Base-by-base conservation (phyloP, 2,329 filamentous ascomycete genomes). In the Nemania serpens region DNA sequence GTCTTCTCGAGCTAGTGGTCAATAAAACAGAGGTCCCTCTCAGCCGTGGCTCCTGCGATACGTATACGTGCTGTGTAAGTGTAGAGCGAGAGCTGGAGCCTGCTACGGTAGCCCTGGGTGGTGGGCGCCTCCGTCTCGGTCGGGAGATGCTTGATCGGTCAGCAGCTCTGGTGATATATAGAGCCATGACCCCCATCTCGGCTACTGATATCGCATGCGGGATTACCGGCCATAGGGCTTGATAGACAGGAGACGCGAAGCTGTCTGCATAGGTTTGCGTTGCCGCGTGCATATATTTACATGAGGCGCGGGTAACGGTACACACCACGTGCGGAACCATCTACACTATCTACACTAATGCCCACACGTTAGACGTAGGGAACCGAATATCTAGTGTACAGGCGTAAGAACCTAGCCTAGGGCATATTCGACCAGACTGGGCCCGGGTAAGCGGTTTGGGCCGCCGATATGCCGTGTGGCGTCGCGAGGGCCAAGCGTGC, bases 221-320 rank as follows among this genome's bases (percentile, higher is more conserved):
- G 37, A 45, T 58, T 20, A 29, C 13, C 10, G 17, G 49, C 41
- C 17, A 17, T 49, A 17, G 39, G 11, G 25, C 22, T 47, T 39
- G 29, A 57, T 53, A 61, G 59, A 58, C 53, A 57, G 54, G 54
- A 29, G 37, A 48, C 50, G 5, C 49, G 48, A 42, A 55, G 46
- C 49, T 2, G 42, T 4, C 47, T 47, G 39, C 20, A 29, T 29
- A 7, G 25, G 25, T 29, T 29, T 29, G 25, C 7, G 25, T 29
- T 29, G 25, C 25, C 25, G 25, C 12, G 17, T 20, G 18, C 42
- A 25, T 20, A 5, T 4, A 18, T 5, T 13, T 10, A 17, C 17
- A 29, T 47, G 37, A 13, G 29, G 15, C 42, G 15, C 22, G 18
- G 41, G 12, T 25, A 47, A 33, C 34, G 52, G 36, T 51, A 46